Conservation (phyloP, 306 rosid species). For the Rubus idaeus region DNA sequence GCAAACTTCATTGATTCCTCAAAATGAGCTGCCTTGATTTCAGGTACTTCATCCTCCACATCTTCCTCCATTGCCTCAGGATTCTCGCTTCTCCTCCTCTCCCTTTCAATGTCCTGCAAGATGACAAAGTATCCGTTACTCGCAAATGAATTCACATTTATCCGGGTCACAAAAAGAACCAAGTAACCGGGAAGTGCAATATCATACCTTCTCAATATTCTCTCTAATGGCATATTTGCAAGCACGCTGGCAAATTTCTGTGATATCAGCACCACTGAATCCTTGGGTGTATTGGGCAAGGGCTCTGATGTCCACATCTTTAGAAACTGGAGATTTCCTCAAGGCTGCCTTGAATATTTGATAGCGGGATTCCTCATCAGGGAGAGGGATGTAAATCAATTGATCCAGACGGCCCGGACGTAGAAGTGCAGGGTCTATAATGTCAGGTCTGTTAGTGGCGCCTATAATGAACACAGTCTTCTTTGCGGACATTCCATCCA, state of each 20-base stretch:
- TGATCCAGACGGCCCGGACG: conserved; percentile 99
- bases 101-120: conserved; percentile 84
- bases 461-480: conserved; percentile 96
- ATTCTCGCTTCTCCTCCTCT: conserved; percentile 77
- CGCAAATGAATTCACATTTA: neutral
- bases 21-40: conserved; percentile 92
- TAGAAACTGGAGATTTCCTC: conserved; percentile 88
- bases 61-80: conserved; percentile 99
- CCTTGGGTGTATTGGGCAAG: conserved; percentile 99
- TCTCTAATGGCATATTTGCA: conserved; percentile 97
- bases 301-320: conserved; percentile 86
- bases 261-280: conserved; percentile 95
- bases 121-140: neutral
- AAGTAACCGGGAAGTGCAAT: neutral
- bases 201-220: conserved; percentile 88
- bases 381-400: conserved; percentile 94
- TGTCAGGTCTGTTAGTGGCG: conserved; percentile 96
- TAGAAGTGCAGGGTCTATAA: conserved; percentile 91
- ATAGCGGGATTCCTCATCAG: conserved; percentile 88
- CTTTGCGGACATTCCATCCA: conserved; percentile 99
- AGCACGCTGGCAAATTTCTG: conserved; percentile 95
- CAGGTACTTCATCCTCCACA: conserved; percentile 78
- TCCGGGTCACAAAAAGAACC: neutral
- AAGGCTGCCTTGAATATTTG: conserved; percentile 87
- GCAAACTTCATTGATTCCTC: conserved; percentile 99